Conservation (phyloP, 2,329 filamentous ascomycete species). For the Curvularia sp. region DNA sequence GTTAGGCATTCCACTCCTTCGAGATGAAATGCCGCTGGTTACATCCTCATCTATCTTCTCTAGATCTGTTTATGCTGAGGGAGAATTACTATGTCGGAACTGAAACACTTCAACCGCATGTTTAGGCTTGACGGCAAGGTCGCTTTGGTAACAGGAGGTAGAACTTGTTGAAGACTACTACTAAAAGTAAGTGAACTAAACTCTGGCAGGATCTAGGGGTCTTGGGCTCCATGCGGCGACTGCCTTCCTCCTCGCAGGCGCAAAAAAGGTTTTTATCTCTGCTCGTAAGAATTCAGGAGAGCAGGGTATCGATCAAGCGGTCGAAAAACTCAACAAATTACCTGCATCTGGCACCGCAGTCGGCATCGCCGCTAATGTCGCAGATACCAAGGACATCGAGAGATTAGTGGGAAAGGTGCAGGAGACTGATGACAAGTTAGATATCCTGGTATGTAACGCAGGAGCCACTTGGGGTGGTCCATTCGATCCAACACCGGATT, state of each 20-base stretch:
- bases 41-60: neutral
- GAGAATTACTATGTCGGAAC: constrained; percentile 38
- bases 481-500: constrained; percentile 49
- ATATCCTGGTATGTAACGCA: constrained; percentile 52
- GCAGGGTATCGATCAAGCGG: constrained; percentile 50
- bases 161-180: neutral
- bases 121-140: constrained; percentile 50
- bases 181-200: neutral
- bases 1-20: constrained; percentile 7
- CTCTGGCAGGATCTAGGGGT: constrained; percentile 47
- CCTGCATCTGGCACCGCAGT: constrained; percentile 45
- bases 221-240: constrained; percentile 51
- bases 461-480: constrained; percentile 51
- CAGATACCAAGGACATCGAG: constrained; percentile 47
- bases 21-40: constrained; percentile 21
- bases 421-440: constrained; percentile 41
- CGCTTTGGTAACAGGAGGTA: constrained; percentile 48
- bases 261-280: constrained; percentile 50
- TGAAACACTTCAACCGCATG: constrained; percentile 44
- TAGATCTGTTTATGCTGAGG: neutral
- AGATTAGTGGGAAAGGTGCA: constrained; percentile 43
- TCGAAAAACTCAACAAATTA: constrained; percentile 49
- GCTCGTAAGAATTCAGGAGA: constrained; percentile 49
- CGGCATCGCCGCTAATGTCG: constrained; percentile 49
- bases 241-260: constrained; percentile 51